A percentile compares a stretch with the other conserved stretches of the same genome.
These are phyloP conservation scores for Multifurca ochricompacta DNA, from an alignment of 768 basidiomycete genomes.

Conservation along the genomic window DNA sequence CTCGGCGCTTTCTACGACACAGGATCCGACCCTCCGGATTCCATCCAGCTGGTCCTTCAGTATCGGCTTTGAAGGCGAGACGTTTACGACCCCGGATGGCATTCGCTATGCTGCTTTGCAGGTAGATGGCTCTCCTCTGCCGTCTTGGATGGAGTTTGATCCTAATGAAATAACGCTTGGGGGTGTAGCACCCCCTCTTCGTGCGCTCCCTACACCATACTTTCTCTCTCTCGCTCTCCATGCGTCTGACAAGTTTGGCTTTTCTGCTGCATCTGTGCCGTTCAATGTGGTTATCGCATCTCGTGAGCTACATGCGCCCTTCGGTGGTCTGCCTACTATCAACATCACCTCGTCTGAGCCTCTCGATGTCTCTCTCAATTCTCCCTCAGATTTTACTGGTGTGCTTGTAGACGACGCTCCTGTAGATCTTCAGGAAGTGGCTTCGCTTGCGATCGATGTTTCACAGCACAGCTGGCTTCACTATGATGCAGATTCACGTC, in stretches of 20 bases:
- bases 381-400: constrained; percentile 52
- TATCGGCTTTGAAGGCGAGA: constrained; percentile 67
- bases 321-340: constrained; percentile 47
- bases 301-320: constrained; percentile 54
- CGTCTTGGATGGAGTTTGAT: constrained; percentile 71
- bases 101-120: constrained; percentile 59
- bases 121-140: constrained; percentile 61
- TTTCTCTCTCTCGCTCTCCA: constrained; percentile 48
- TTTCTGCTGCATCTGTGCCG: constrained; percentile 46
- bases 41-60: constrained; percentile 86
- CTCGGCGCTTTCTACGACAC: constrained; percentile 43
- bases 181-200: constrained; percentile 59
- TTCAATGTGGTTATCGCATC: constrained; percentile 63
- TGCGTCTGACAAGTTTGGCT: constrained; percentile 69
- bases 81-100: constrained; percentile 41
- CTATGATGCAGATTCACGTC: constrained; percentile 48
- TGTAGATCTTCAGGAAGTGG: constrained; percentile 53
- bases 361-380: constrained; percentile 45
- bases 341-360: constrained; percentile 57
- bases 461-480: constrained; percentile 50
- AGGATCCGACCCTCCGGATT: constrained; percentile 55
- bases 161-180: constrained; percentile 60
- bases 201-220: constrained; percentile 32
- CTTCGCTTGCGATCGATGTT: constrained; percentile 49
- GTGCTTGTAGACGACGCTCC: constrained; percentile 54